phyloP scores from a whole-genome alignment of 1,139 yeast species.

The Williopsis jadinii region DNA sequence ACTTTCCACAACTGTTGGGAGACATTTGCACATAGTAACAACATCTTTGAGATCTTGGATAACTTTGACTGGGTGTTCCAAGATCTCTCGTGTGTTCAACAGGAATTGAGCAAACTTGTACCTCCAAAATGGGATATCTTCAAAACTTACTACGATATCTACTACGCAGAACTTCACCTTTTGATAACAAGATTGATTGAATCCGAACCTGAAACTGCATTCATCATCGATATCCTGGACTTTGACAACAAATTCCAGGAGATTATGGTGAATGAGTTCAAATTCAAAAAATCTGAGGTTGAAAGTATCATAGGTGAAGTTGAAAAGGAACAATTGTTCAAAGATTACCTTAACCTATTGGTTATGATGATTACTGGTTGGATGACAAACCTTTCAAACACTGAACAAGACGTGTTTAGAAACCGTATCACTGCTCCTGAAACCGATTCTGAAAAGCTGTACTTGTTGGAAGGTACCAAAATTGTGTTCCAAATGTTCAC shows the following conservation, averaged over 20 bases:
- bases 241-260: slow-evolving; percentile 66
- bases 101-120: slow-evolving; percentile 54
- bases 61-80: slow-evolving; percentile 80
- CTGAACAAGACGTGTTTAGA: slow-evolving; percentile 57
- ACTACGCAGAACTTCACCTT: slow-evolving; percentile 60
- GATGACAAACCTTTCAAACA: slow-evolving; percentile 58
- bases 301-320: slow-evolving; percentile 63
- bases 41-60: slow-evolving; percentile 52
- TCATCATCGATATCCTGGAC: slow-evolving; percentile 57
- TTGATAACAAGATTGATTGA: slow-evolving; percentile 58
- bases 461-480: slow-evolving; percentile 64
- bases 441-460: slow-evolving; percentile 51
- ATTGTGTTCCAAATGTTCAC: slow-evolving; percentile 77
- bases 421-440: slow-evolving; percentile 70
- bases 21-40: slow-evolving; percentile 43
- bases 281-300: slow-evolving; percentile 28
- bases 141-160: slow-evolving; percentile 53
- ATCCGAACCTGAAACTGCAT: slow-evolving; percentile 67
- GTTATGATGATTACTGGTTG: slow-evolving; percentile 74
- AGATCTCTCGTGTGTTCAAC: slow-evolving; percentile 62
- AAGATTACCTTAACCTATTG: slow-evolving; percentile 67
- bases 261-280: slow-evolving; percentile 41
- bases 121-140: slow-evolving; percentile 68
- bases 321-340: slow-evolving; percentile 51
- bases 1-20: slow-evolving; percentile 61